These are phyloP conservation scores for Isatis tinctoria DNA, from an alignment of 345 rosid species.

Conservation along the genomic window DNA sequence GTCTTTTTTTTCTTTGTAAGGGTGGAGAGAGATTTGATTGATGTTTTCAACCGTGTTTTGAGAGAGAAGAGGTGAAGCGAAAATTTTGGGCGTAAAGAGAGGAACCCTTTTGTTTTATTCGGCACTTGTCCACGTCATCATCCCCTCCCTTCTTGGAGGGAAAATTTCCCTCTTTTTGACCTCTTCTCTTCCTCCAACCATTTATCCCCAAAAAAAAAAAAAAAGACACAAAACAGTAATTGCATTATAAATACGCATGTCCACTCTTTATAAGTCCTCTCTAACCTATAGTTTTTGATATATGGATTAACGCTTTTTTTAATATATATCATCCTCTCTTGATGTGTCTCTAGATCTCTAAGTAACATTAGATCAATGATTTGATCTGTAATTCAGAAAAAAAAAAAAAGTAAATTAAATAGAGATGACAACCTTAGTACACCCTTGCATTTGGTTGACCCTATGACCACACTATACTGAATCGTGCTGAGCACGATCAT, in stretches of 20 bases:
- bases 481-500: slow-evolving; percentile 25
- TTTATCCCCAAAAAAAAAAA: background rate
- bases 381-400: background rate
- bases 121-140: slow-evolving; percentile 51
- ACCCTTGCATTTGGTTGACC: slow-evolving; percentile 14
- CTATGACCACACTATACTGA: background rate
- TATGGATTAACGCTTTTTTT: background rate
- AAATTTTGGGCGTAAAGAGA: slow-evolving; percentile 24
- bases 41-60: slow-evolving; percentile 11
- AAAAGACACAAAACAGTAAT: too few relatives aligned
- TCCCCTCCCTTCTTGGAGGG: slow-evolving; percentile 20
- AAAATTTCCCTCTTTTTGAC: slow-evolving; percentile 11
- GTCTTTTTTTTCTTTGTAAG: background rate
- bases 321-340: background rate
- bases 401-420: background rate
- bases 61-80: slow-evolving; percentile 24
- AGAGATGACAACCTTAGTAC: slow-evolving; percentile 22
- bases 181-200: background rate
- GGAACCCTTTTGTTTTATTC: slow-evolving; percentile 20
- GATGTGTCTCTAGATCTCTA: too few relatives aligned
- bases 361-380: background rate
- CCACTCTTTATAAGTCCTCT: background rate
- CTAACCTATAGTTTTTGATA: background rate
- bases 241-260: background rate
- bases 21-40: slow-evolving; percentile 6